Base-by-base conservation (phyloP, 441 rosid genomes). In the Gossypium davidsonii region DNA sequence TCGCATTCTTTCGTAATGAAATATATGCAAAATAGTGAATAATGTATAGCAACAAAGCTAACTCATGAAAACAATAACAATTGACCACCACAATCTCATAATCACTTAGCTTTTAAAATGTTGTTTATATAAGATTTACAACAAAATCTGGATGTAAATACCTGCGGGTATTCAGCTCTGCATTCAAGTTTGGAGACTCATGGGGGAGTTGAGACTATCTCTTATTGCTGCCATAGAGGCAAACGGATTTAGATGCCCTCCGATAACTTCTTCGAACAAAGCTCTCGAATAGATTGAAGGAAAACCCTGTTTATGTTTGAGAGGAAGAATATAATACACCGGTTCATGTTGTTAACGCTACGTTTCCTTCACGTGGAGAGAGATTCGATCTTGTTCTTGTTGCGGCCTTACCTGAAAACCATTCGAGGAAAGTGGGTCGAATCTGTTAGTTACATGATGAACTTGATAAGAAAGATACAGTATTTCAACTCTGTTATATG, bases 391-490 rank as follows among this genome's bases (percentile, higher is more conserved):
- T 81, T 28, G 79, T 28, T 71, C 80, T 76, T 21, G 72, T 25
- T 39, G 79, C 69, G 3, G 73, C 67, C 79, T 64, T 83, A 51
- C 83, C 88, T 86, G 87, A 28, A 67, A 77, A 79, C 18, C 65
- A 72, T 48, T 56, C 70, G 52, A 80, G 66, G 55, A 25, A 70
- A 68, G 60, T 58, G 57, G 62, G 23, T 46, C 18, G 28, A 49
- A 31, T 72, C 31, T 44, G 44, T 37, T 26, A 14, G 26, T 73
- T 18, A 2, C 52, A 52, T 12, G 18, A 44, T 70, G 18, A 71
- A 59, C 60, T 14, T 6, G 8, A 55, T 6, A 39, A 42, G 39
- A 34, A 34, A 34, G 21, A 62, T 9, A 71, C 10, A 58, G 51
- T 8, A 12, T 25, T 21, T 39, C 65, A 28, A n/a, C 65, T 60